phyloP scores from a whole-genome alignment of 352 stramenopile genomes.

The Plasmopara halstedii region DNA sequence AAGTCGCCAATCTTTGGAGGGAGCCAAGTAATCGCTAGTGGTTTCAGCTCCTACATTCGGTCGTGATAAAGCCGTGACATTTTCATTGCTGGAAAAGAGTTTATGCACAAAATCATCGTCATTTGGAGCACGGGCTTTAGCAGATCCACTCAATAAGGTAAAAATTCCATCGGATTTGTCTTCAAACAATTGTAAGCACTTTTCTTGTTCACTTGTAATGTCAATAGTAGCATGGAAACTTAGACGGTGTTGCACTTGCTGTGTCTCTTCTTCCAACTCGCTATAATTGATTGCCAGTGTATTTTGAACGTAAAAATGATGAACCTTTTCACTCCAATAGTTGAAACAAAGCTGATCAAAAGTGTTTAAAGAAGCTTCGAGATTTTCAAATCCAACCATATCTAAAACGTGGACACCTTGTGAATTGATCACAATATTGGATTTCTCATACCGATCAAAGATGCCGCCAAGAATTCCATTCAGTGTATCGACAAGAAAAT shows the following conservation, averaged over 20 bases:
- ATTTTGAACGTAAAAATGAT: slow-evolving; percentile 75
- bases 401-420: slow-evolving; percentile 79
- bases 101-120: slow-evolving; percentile 80
- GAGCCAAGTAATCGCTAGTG: slow-evolving; percentile 56
- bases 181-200: slow-evolving; percentile 67
- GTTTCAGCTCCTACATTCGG: slow-evolving; percentile 52
- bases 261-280: slow-evolving; percentile 50
- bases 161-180: slow-evolving; percentile 70
- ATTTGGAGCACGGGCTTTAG: slow-evolving; percentile 49
- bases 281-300: slow-evolving; percentile 55
- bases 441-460: slow-evolving; percentile 79
- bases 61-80: slow-evolving; percentile 33
- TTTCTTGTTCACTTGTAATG: slow-evolving; percentile 43
- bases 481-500: slow-evolving; percentile 70
- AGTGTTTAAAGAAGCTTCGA: slow-evolving; percentile 50
- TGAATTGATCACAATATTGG: slow-evolving; percentile 72
- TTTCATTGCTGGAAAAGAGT: slow-evolving; percentile 65
- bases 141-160: slow-evolving; percentile 57
- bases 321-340: slow-evolving; percentile 82
- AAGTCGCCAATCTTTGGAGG: slow-evolving; percentile 67
- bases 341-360: slow-evolving; percentile 80
- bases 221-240: slow-evolving; percentile 49
- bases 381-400: slow-evolving; percentile 66
- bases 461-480: slow-evolving; percentile 77
- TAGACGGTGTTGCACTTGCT: slow-evolving; percentile 55